Evolutionary conservation across 805 yeast species (phyloP), one percentile per base, ranked within the genome.

Genomic region (Zygotorulaspora sp.): DNA sequence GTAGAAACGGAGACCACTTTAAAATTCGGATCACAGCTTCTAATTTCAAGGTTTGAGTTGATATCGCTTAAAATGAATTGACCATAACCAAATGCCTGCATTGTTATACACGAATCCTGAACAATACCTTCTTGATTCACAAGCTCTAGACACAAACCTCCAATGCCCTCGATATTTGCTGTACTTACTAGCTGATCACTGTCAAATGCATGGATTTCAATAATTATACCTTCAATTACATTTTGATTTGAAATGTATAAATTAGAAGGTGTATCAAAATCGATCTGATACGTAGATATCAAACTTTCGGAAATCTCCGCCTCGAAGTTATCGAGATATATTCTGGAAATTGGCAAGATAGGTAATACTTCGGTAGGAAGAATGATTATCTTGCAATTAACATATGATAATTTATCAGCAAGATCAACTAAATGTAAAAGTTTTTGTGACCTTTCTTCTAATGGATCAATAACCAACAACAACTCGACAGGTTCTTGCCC

Each of bases 31-130:
- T 53, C 50, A 31, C 53, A 49, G 32, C 55, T 46, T 24, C 41
- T 38, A 11, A 62, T 22, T 6, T 38, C 32, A 21, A 36, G 47
- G 2, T 40, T 43, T 2, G 33, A 25, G 11, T 32, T 38, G 6
- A 52, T 34, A 3, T 34, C 21, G 9, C 39, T 30, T 2, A 47
- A 23, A 14, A 42, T 45, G 31, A 92, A 65, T 60, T 89, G 97
- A 37, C 83, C 75, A 58, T 90, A 90, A 0, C 97, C 97, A 45
- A 81, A 67, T 26, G 83, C 80, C 1, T 80, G 72, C 92, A 90
- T 83, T 1, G 88, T 78, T 25, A 63, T 66, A 0, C 96, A 81
- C 46, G 79, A 86, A 1, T 71, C 64, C 10, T 57, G 41, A 5
- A 51, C 41, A 6, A 45, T 35, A 8, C 40, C 49, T 4, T 32